Percentiles rank a stretch among this genome's conserved stretches.
Conservation (phyloP, 2,329 filamentous ascomycete genomes). For the Calonectria montana region DNA sequence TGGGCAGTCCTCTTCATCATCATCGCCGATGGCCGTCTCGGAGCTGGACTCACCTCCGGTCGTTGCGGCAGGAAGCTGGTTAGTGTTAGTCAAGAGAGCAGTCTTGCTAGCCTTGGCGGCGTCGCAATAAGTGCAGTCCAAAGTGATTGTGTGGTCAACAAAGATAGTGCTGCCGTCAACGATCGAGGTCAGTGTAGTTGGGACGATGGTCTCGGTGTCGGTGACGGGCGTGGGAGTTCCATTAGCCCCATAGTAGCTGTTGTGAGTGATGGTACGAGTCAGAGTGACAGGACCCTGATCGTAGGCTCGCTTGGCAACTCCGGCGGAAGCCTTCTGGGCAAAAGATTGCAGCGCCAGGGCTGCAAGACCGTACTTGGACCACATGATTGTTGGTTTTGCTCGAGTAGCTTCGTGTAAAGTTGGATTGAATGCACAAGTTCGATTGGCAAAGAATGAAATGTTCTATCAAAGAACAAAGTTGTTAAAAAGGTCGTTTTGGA, state of each 20-base stretch:
- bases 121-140: slow-evolving; percentile 20
- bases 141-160: slow-evolving; percentile 23
- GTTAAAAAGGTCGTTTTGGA: slow-evolving; percentile 29
- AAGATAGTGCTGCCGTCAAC: slow-evolving; percentile 24
- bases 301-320: slow-evolving; percentile 27
- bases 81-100: slow-evolving; percentile 34
- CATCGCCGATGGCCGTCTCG: slow-evolving; percentile 13
- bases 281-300: slow-evolving; percentile 25
- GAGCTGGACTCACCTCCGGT: slow-evolving; percentile 22
- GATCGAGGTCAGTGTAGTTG: slow-evolving; percentile 14
- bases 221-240: slow-evolving; percentile 8
- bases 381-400: slow-evolving; percentile 36
- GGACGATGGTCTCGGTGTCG: slow-evolving; percentile 24
- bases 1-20: slow-evolving; percentile 26
- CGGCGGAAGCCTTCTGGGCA: slow-evolving; percentile 34
- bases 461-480: slow-evolving; percentile 43
- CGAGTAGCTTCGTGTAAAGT: slow-evolving; percentile 31
- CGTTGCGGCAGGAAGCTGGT: slow-evolving; percentile 15
- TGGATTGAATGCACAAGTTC: background rate
- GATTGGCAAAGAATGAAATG: slow-evolving; percentile 29
- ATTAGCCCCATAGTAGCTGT: slow-evolving; percentile 6
- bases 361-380: slow-evolving; percentile 37
- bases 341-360: slow-evolving; percentile 40
- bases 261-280: slow-evolving; percentile 23
- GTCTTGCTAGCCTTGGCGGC: slow-evolving; percentile 31